Conservation (phyloP, 805 yeast species). For the Metschnikowia drakensbergensis region DNA sequence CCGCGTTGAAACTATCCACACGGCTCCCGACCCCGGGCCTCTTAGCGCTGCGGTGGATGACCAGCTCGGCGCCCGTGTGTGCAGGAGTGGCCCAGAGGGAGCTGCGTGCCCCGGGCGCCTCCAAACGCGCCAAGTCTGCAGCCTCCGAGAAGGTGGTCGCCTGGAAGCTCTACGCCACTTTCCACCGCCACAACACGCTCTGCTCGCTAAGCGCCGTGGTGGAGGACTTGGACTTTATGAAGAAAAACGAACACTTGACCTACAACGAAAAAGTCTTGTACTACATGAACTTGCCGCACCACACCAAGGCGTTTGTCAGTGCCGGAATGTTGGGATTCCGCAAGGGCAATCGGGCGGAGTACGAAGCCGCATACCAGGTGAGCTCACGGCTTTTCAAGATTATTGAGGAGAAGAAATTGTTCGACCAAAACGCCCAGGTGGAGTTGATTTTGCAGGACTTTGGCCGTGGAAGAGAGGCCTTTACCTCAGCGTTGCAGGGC, state of each 20-base stretch:
- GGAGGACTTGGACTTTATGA: slow-evolving; percentile 57
- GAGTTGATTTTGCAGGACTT: slow-evolving; percentile 78
- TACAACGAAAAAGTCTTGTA: slow-evolving; percentile 72
- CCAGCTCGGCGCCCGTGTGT: not conserved
- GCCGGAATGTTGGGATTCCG: slow-evolving; percentile 89
- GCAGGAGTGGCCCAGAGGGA: not conserved
- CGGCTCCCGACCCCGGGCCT: not conserved
- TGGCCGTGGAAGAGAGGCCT: slow-evolving; percentile 88
- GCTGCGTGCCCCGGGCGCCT: too few relatives aligned
- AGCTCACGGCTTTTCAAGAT: slow-evolving; percentile 65
- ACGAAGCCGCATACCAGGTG: slow-evolving; percentile 89
- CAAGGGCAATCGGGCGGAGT: slow-evolving; percentile 85
- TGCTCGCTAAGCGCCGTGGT: slow-evolving; percentile 69
- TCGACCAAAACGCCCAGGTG: slow-evolving; percentile 52
- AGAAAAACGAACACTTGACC: slow-evolving; percentile 51
- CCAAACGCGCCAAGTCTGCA: not conserved
- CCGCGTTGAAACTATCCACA: not conserved
- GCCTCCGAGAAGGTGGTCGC: slow-evolving; percentile 43
- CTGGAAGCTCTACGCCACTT: slow-evolving; percentile 71
- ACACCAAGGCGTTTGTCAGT: slow-evolving; percentile 59
- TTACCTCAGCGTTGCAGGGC: slow-evolving; percentile 77
- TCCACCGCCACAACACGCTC: slow-evolving; percentile 80
- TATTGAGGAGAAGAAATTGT: slow-evolving; percentile 58
- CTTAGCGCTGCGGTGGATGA: not conserved
- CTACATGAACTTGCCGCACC: slow-evolving; percentile 76